Percentiles rank a stretch among this genome's conserved stretches.
Conservation (phyloP, 306 rosid species). For the Cucumis hystrix region DNA sequence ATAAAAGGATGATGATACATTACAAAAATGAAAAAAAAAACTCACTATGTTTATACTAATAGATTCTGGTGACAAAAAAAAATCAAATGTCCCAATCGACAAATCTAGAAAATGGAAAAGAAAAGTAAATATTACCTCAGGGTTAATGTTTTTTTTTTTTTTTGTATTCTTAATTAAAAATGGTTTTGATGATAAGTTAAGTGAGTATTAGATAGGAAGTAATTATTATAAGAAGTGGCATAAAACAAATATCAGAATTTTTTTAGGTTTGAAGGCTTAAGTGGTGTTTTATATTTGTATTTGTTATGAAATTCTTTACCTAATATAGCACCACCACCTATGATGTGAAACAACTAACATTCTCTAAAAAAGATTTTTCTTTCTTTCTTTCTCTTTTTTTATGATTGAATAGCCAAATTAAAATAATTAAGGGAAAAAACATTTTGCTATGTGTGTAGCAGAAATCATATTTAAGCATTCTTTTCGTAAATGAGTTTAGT, state of each 20-base stretch:
- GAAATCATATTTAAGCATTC: no score
- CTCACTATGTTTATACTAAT: no score
- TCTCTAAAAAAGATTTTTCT: background rate
- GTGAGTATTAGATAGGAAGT: background rate
- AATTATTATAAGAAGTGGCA: background rate
- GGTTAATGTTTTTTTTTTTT: background rate
- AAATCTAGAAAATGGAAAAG: no score
- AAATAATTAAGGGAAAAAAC: no score
- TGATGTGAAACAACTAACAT: background rate
- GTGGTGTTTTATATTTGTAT: background rate
- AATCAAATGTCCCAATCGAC: background rate
- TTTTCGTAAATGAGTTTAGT: no score
- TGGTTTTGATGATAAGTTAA: background rate
- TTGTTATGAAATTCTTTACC: background rate
- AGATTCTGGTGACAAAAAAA: no score
- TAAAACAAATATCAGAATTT: no score
- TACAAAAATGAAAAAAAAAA: no score
- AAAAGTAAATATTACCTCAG: background rate
- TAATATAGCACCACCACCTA: background rate
- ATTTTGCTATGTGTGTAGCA: no score
- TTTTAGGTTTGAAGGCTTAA: background rate
- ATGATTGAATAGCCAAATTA: no score
- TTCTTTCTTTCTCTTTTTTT: no score
- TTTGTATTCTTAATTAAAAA: background rate
- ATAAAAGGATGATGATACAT: no score